These are phyloP conservation scores for Chlorella vulgaris DNA, from an alignment of 139 green algal species.

Conservation along the genomic window DNA sequence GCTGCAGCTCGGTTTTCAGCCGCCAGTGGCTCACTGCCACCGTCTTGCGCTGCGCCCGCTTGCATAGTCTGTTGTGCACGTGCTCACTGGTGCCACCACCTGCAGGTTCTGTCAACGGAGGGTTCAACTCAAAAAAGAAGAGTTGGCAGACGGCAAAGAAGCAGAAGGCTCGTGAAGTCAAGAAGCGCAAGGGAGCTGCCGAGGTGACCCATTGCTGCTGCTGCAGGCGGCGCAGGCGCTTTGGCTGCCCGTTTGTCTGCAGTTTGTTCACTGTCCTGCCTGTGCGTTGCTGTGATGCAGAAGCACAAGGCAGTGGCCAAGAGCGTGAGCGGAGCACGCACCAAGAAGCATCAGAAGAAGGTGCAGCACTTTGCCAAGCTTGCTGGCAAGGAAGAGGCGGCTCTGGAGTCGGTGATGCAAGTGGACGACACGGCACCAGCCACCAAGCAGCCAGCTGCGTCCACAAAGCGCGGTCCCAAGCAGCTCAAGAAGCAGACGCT, in stretches of 20 bases:
- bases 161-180: constrained; percentile 35
- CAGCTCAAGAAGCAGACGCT: constrained; percentile 13
- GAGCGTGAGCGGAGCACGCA: constrained; percentile 35
- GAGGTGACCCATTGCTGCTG: background rate
- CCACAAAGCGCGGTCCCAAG: background rate
- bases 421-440: constrained; percentile 32
- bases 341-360: constrained; percentile 39
- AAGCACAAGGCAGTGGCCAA: constrained; percentile 37
- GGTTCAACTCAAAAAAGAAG: constrained; percentile 34
- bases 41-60: too few species aligned
- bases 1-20: too few species aligned
- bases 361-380: constrained; percentile 35
- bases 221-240: background rate
- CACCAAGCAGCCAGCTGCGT: constrained; percentile 9
- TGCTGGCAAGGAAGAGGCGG: constrained; percentile 53
- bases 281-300: constrained; percentile 4
- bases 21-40: too few species aligned
- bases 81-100: background rate
- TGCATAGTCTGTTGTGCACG: too few species aligned
- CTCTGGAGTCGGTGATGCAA: constrained; percentile 46
- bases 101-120: constrained; percentile 34
- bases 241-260: background rate
- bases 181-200: constrained; percentile 21
- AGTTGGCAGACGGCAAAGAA: constrained; percentile 35
- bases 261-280: background rate